Evolutionary conservation across 225 moss, liverwort and hornwort genomes (phyloP), one percentile per base, ranked within the genome.

Genomic region (Bryoerythrophyllum caledonicum): DNA sequence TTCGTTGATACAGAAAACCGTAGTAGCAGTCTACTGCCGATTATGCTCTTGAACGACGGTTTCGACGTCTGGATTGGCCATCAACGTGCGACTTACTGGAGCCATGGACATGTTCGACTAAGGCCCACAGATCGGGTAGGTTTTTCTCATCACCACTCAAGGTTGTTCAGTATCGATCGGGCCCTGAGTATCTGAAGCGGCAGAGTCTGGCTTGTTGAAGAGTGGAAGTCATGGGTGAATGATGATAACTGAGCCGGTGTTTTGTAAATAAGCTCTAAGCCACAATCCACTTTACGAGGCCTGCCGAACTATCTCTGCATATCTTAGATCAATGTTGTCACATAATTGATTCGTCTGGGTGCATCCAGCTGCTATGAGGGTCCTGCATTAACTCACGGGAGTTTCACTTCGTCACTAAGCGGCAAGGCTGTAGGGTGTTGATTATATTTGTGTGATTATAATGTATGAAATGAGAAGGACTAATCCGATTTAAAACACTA

Each of bases 41-140:
- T 81, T 3, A 74, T 95, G 84, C 80, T 95, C 8, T 53, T 91
- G 46, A 74, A 92, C 38, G 88, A 86, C 17, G 92, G 94, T 17
- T 95, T 88, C 26, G 92, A 95, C 72, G 89, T 95, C 27, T 95
- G 94, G 94, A 77, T 95, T 65, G 94, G 94, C 16, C 94, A 95
- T 68, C 87, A 91, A 73, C 90, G 94, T 70, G 92, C 94, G 49
- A 94, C 92, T 1, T 94, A 76, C 53, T 94, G 92, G 89, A 82
- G 85, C 38, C 89, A 91, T 68, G 89, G 81, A 19, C 94, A 95
- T 67, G 71, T 72, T 24, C 35, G 28, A 12, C 67, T 76, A 15
- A 11, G 54, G 1, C 15, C 57, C 63, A 69, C 84, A 35, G 63
- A 92, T 26, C 64, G 74, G 80, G 91, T 91, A 72, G 60, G 28